Base-by-base conservation (phyloP, 2,329 filamentous ascomycete genomes). In the Microcyclospora pomicola region DNA sequence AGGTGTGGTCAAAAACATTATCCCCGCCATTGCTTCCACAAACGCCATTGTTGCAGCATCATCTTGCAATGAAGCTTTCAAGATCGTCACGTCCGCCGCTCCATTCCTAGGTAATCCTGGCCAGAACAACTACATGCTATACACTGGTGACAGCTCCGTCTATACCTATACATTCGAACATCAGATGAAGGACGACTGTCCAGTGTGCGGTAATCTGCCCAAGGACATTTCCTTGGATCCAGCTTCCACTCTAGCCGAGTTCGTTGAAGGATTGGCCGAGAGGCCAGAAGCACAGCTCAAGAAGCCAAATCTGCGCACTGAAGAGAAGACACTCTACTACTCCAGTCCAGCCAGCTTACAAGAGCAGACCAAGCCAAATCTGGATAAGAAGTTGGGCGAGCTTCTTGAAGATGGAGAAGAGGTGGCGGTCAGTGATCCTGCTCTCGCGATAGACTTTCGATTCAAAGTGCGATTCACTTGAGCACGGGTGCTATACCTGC, bases 1-100 rank as follows among this genome's bases (percentile, higher is more conserved):
- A 59, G 92, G 91, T 40, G 92, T 96, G 2, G 85, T 98, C 52
- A 98, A 98, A 64, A 98, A 98, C 62, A 98, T 98, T 60, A 98
- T 98, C 44, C 91, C 91, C 0, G 92, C 91, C 19, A 98, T 98
- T 53, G 91, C 91, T 13, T 94, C 86, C 1, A 98, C 91, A 6
- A 98, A 98, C 58, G 88, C 91, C 40, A 91, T 98, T 51, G 82
- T 98, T 46, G 91, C 91, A 1, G 91, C 88, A 1, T 81, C 83
- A 37, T 96, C 88, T 62, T 96, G 91, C 62, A 96, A 94, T 48
- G 91, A 98, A 62, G 88, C 87, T 2, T 77, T 96, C 64, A 98
- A 98, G 64, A 83, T 98, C 45, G 82, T 81, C 31, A 93, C 84
- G 11, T 76, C 72, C 35, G 75, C 80, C 29, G 91, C 88, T 27